Conservation (phyloP, 1,139 yeast genomes). For the Kurtzmaniella quercitrusa region DNA sequence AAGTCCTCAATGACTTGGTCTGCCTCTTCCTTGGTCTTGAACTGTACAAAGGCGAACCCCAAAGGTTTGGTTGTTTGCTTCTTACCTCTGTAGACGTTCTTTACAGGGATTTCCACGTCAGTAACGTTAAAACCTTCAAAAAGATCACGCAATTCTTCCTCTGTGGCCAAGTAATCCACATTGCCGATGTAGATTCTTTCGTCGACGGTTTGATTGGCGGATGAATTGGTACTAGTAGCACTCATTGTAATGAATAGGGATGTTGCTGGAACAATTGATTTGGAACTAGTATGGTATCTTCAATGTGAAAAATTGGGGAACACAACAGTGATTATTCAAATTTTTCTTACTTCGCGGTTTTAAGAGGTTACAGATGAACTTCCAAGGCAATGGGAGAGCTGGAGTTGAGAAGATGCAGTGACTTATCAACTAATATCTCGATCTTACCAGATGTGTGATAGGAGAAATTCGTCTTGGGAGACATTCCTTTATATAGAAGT, state of each 20-base stretch:
- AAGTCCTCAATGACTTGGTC: constrained; percentile 42
- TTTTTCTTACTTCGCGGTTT: background rate
- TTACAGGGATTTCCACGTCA: constrained; percentile 41
- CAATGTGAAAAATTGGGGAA: background rate
- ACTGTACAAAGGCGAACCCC: constrained; percentile 55
- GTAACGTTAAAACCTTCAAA: constrained; percentile 36
- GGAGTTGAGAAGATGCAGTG: too few species aligned
- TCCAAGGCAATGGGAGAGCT: too few species aligned
- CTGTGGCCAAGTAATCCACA: constrained; percentile 49
- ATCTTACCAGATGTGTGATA: background rate
- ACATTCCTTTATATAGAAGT: background rate
- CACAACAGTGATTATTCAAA: background rate
- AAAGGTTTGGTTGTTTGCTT: constrained; percentile 34
- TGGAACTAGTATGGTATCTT: background rate
- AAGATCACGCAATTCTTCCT: constrained; percentile 44
- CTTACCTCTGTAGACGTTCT: constrained; percentile 28
- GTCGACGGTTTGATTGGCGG: constrained; percentile 28
- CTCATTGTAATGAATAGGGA: constrained; percentile 12
- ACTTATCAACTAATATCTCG: background rate
- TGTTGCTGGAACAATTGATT: background rate
- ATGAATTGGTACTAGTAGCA: constrained; percentile 9
- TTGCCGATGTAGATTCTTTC: constrained; percentile 50
- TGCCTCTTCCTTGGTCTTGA: constrained; percentile 45
- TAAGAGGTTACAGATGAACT: background rate
- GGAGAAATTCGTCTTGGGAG: background rate